phyloP scores from a whole-genome alignment of 192 early-diverging fungal genomes.

The Entophlyctis helioformis region DNA sequence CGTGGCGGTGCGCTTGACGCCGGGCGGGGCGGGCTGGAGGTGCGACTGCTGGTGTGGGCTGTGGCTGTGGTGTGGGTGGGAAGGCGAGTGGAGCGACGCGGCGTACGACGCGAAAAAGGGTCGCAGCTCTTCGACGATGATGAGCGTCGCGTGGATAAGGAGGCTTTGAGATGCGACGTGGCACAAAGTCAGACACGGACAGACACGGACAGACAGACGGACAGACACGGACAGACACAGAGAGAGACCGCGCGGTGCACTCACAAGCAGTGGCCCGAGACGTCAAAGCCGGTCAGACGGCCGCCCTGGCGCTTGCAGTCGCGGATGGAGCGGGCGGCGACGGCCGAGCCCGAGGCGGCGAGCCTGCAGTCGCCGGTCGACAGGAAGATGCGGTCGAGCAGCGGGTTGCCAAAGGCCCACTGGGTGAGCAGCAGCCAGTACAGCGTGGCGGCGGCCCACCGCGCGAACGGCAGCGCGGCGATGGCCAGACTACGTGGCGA shows the following conservation, averaged over 20 bases:
- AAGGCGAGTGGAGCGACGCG: slow-evolving; percentile 5
- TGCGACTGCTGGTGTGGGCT: slow-evolving; percentile 8
- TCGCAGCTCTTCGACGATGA: slow-evolving; percentile 13
- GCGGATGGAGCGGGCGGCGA: no score
- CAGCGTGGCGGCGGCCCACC: slow-evolving; percentile 50
- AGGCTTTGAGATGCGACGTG: no score
- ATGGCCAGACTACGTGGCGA: slow-evolving; percentile 5
- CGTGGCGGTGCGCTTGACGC: background rate
- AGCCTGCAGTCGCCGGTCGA: slow-evolving; percentile 47
- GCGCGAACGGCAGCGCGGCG: slow-evolving; percentile 8
- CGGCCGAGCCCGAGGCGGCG: slow-evolving; percentile 8
- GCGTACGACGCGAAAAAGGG: slow-evolving; percentile 19
- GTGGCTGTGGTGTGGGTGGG: slow-evolving; percentile 1
- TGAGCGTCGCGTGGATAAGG: slow-evolving; percentile 14
- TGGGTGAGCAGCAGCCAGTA: slow-evolving; percentile 82
- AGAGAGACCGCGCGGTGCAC: no score
- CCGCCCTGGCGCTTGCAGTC: slow-evolving; percentile 46
- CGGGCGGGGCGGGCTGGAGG: slow-evolving; percentile 1
- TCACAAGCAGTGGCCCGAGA: slow-evolving; percentile 81
- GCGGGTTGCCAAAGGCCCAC: slow-evolving; percentile 71
- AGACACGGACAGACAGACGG: no score
- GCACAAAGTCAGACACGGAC: no score
- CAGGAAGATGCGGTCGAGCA: slow-evolving; percentile 69
- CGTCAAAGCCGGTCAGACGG: slow-evolving; percentile 71
- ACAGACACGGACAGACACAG: no score